Conservation (phyloP, 2,329 filamentous ascomycete species). For the Cladosporium sp. region DNA sequence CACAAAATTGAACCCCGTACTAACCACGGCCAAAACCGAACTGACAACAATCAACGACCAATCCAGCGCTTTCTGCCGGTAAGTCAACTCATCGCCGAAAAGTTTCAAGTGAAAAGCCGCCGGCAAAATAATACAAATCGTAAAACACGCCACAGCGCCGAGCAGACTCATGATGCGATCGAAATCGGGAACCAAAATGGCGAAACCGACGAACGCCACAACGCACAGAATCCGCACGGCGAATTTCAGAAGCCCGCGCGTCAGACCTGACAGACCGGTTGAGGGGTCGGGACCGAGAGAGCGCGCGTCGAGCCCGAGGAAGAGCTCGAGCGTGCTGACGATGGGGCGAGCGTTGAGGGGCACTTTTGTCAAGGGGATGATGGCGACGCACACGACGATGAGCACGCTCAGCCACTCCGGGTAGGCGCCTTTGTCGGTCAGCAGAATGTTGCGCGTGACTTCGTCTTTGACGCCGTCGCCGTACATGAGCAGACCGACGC, state of each 20-base stretch:
- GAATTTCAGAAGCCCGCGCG: slow-evolving; percentile 56
- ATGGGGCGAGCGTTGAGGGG: slow-evolving; percentile 68
- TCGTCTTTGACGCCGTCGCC: slow-evolving; percentile 83
- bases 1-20: slow-evolving; percentile 84
- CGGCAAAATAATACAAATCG: slow-evolving; percentile 89
- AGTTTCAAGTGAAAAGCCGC: slow-evolving; percentile 87
- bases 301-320: slow-evolving; percentile 66
- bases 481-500: slow-evolving; percentile 90
- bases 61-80: slow-evolving; percentile 60
- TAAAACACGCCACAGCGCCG: slow-evolving; percentile 85
- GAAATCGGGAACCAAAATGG: slow-evolving; percentile 71
- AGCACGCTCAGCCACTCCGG: slow-evolving; percentile 69
- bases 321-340: slow-evolving; percentile 75
- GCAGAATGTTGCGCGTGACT: slow-evolving; percentile 85
- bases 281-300: slow-evolving; percentile 46
- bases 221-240: slow-evolving; percentile 63
- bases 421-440: slow-evolving; percentile 68
- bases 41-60: slow-evolving; percentile 69
- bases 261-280: slow-evolving; percentile 52
- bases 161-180: slow-evolving; percentile 90
- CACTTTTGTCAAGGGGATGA: slow-evolving; percentile 95
- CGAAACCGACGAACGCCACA: slow-evolving; percentile 69
- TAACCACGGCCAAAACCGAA: slow-evolving; percentile 64
- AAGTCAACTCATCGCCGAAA: slow-evolving; percentile 68
- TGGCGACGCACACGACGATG: slow-evolving; percentile 81